phyloP scores from a whole-genome alignment of 768 basidiomycete genomes.

The Gloeostereum incarnatum region DNA sequence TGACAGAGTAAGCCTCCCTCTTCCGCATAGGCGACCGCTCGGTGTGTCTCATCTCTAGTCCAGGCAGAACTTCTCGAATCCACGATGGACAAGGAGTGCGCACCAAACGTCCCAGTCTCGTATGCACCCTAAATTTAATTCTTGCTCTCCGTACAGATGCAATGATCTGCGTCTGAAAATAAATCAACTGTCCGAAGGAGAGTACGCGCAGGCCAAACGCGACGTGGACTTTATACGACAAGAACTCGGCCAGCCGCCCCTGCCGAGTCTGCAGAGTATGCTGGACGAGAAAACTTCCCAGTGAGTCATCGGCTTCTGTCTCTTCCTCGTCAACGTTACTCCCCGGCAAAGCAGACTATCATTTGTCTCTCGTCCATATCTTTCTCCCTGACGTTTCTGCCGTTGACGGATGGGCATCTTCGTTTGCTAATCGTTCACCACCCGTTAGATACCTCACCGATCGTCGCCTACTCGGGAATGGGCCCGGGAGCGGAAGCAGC shows the following conservation, averaged over 20 bases:
- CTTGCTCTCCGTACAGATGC: conserved; percentile 32
- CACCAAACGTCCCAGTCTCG: too few species aligned
- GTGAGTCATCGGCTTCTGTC: conserved; percentile 20
- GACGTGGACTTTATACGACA: conserved; percentile 71
- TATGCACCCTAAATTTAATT: conserved; percentile 6
- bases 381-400: conserved; percentile 9
- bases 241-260: conserved; percentile 68
- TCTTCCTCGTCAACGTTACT: conserved; percentile 2
- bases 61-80: not conserved
- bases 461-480: conserved; percentile 45
- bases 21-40: too few species aligned
- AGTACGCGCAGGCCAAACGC: conserved; percentile 63
- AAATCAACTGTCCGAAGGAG: conserved; percentile 56
- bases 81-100: not conserved
- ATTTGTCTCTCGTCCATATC: conserved; percentile 1
- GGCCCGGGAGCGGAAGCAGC: conserved; percentile 7
- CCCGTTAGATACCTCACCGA: conserved; percentile 49
- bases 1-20: conserved; percentile 51
- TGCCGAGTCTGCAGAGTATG: conserved; percentile 63
- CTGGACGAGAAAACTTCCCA: conserved; percentile 61
- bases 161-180: conserved; percentile 62
- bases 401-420: too few species aligned
- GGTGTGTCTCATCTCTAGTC: conserved; percentile 1
- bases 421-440: not conserved
- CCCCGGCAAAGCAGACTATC: not conserved